Evolutionary conservation across 208 protist genomes (phyloP).

Genomic region (Leishmania tarentolae): DNA sequence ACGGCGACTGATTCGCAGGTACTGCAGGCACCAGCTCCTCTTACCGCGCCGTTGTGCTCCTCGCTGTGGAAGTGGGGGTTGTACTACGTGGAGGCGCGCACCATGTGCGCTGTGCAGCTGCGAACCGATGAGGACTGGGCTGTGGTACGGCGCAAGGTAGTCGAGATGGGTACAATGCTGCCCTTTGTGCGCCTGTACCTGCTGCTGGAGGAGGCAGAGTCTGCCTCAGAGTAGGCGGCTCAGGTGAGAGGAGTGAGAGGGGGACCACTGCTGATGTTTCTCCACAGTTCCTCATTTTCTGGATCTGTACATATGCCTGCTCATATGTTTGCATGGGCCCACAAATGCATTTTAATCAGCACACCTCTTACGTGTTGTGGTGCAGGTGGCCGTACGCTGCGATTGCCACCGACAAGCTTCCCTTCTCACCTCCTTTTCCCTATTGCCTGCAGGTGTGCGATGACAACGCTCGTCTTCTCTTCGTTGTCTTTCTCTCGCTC

Average conservation of each 20-base stretch:
- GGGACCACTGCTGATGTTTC: background rate
- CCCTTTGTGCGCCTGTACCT: conserved; percentile 60
- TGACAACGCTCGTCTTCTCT: background rate
- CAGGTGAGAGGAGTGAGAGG: background rate
- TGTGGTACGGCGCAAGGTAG: conserved; percentile 30
- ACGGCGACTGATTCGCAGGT: no score
- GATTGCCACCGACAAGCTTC: background rate
- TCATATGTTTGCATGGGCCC: background rate
- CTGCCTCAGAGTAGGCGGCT: background rate
- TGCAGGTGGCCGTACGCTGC: background rate
- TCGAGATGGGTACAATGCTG: conserved; percentile 21
- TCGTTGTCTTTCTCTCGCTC: no score
- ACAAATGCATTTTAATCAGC: background rate
- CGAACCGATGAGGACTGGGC: conserved; percentile 47
- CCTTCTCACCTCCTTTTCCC: background rate
- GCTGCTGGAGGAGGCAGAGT: conserved; percentile 33
- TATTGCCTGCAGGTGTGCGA: background rate
- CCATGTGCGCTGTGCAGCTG: conserved; percentile 29
- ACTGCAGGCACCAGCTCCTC: background rate
- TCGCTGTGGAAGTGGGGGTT: conserved; percentile 12
- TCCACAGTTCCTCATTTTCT: background rate
- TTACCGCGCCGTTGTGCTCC: background rate
- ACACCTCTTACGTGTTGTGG: background rate
- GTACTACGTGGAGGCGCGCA: conserved; percentile 26
- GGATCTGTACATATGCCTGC: background rate